A percentile compares a stretch with the other conserved stretches of the same genome.
Evolutionary conservation across 345 rosid species (phyloP).

Genomic region (Murraya paniculata): DNA sequence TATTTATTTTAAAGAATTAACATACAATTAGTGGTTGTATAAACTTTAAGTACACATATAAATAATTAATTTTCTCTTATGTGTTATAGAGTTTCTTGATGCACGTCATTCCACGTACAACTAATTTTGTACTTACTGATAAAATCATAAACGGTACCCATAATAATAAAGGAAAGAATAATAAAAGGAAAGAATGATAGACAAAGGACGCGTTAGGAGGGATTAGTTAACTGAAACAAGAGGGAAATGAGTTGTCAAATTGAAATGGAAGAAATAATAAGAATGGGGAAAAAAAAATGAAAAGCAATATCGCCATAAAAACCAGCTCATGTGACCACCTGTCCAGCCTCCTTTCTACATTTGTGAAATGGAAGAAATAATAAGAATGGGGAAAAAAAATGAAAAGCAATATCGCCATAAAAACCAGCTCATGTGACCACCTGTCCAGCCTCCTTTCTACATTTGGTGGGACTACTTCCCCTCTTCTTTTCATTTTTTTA

Average conservation of each 20-base stretch:
- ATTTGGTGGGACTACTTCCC: background rate
- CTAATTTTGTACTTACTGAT: too few relatives aligned
- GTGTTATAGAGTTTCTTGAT: too few relatives aligned
- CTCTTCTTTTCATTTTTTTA: background rate
- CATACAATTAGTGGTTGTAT: too few relatives aligned
- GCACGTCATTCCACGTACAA: too few relatives aligned
- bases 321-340: constrained; percentile 25
- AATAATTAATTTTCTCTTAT: too few relatives aligned
- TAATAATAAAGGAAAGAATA: too few relatives aligned
- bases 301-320: background rate
- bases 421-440: constrained; percentile 22
- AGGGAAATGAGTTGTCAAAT: constrained; percentile 23
- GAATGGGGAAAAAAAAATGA: background rate
- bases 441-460: constrained; percentile 10
- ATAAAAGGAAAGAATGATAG: too few relatives aligned
- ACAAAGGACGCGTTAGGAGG: background rate
- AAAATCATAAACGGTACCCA: too few relatives aligned
- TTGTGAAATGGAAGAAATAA: background rate
- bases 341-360: constrained; percentile 5
- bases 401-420: background rate
- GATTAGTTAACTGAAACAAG: background rate
- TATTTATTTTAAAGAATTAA: too few relatives aligned
- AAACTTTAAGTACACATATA: too few relatives aligned
- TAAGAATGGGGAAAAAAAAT: background rate
- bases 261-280: background rate